A percentile compares a stretch with the other conserved stretches of the same genome.
Evolutionary conservation across 345 rosid genomes (phyloP).

Genomic region (Syzygium oleosum): DNA sequence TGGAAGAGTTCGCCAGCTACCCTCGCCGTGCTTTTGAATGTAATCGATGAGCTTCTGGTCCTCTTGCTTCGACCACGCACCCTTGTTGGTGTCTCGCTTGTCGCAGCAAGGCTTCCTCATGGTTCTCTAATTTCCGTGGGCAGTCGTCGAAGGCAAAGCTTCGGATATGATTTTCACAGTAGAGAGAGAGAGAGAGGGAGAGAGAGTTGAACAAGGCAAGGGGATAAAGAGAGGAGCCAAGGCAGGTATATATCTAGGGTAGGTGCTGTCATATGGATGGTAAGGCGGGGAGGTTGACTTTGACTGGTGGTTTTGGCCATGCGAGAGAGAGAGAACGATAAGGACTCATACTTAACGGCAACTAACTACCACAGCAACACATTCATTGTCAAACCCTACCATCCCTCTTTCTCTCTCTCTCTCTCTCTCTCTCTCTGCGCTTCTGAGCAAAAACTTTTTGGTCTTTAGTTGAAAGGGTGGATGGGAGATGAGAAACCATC

Average conservation of each 20-base stretch:
- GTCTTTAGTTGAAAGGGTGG: not conserved
- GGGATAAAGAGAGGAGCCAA: not conserved
- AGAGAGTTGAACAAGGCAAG: not conserved
- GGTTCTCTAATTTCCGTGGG: not conserved
- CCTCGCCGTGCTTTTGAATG: slow-evolving; percentile 33
- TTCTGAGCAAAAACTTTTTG: not conserved
- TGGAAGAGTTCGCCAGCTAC: slow-evolving; percentile 35
- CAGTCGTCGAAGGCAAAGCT: not conserved
- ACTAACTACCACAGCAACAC: not conserved
- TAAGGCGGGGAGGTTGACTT: slow-evolving; percentile 12
- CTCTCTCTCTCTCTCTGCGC: not conserved
- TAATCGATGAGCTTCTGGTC: slow-evolving; percentile 34
- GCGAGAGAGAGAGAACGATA: not conserved
- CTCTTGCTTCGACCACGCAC: slow-evolving; percentile 41
- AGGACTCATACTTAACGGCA: not conserved
- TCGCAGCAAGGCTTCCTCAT: slow-evolving; percentile 39
- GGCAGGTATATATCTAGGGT: slow-evolving; percentile 2
- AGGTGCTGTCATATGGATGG: not conserved
- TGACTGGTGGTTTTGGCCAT: slow-evolving; percentile 29
- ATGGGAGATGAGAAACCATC: not conserved
- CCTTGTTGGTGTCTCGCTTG: slow-evolving; percentile 27
- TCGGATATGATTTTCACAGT: not conserved
- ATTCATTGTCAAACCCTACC: not conserved
- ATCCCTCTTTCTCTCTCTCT: not conserved
- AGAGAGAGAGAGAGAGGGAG: not conserved